Evolutionary conservation across 2,329 filamentous ascomycete genomes (phyloP), one percentile per base, ranked within the genome.

Genomic region (Diplodia sapinea): DNA sequence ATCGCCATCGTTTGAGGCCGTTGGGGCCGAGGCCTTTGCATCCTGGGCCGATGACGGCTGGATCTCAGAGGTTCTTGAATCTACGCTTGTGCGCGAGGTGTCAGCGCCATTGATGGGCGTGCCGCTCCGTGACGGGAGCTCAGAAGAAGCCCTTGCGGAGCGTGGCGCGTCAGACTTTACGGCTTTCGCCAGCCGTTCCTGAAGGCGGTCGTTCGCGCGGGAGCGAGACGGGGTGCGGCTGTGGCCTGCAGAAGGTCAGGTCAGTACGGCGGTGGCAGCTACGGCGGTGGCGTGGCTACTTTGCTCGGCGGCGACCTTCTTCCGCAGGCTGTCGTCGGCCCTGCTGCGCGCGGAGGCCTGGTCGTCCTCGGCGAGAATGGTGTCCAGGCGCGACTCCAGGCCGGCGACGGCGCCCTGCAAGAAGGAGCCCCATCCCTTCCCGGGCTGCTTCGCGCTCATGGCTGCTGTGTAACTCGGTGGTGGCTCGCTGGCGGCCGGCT

Each of bases 371-470:
- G 93, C 89, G 69, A 99, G 86, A 68, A 99, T 96, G 61, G 88
- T 94, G 78, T 99, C 95, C 69, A 99, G 86, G 52, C 92, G 89
- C 69, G 94, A 96, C 81, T 99, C 95, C 68, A 99, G 91, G 69
- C 94, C 94, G 66, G 94, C 93, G 69, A 98, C 93, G 70, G 94
- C 94, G 79, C 94, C 92, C 71, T 93, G 91, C 69, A 97, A 85
- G 76, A 97, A 90, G 38, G 77, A 79, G 66, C 80, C 79, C 80
- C 80, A 81, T 63, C 59, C 59, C 71, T 79, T 68, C 64, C 68
- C 66, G 70, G 70, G 56, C 74, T 75, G 70, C 73, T 74, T 72
- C 3, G 65, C 63, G 62, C 66, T 70, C 71, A 72, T 72, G 29
- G 61, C 31, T 29, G 51, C 51, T n/a, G 66, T 68, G 66, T 57